Base-by-base conservation (phyloP, 192 early-diverging fungal genomes). In the Coemansia erecta region DNA sequence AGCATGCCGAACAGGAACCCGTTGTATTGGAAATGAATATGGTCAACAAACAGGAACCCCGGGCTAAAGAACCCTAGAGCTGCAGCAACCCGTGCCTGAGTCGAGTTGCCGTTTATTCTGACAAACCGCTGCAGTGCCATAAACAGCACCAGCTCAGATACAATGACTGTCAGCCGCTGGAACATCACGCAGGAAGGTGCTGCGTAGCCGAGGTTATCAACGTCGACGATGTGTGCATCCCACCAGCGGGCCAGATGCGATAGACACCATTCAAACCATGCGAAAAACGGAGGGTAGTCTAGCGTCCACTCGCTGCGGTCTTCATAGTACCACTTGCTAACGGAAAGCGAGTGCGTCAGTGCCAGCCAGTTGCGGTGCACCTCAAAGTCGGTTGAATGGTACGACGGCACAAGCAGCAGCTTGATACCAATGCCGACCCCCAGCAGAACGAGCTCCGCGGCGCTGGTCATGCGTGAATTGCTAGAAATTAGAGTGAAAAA, bases 21-120 rank as follows among this genome's bases (percentile, higher is more conserved):
- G 71, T 98, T 98, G 83, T 98, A 98, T 72, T 98, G 96, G 61
- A 98, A 98, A 76, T 98, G 96, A 53, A 94, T 89, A 72, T 94
- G 88, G 77, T 98, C 96, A 17, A 98, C 94, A 68, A 97, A 86
- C 39, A 88, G 57, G 12, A 91, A 70, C 0, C 89, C 89, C 19
- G 89, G 87, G 62, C 88, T 86, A 10, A 89, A 60, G 42, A 90
- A 85, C 41, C 80, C 63, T 9, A 86, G 83, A 21, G 78, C 81
- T 10, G 76, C 86, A 17, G 87, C 72, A 26, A 86, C 64, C 56
- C 66, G 73, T 28, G 58, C 62, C 57, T 63, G 53, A 15, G 43
- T 60, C 11, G 71, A 61, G 37, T 43, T 17, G 12, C 60, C 65
- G 43, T 24, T 49, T 11, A 55, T 39, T 24, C 44, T 54, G 48